Evolutionary conservation across 2,329 filamentous ascomycete species (phyloP), one percentile per base, ranked within the genome.

Genomic region (Cladophialophora yegresii): DNA sequence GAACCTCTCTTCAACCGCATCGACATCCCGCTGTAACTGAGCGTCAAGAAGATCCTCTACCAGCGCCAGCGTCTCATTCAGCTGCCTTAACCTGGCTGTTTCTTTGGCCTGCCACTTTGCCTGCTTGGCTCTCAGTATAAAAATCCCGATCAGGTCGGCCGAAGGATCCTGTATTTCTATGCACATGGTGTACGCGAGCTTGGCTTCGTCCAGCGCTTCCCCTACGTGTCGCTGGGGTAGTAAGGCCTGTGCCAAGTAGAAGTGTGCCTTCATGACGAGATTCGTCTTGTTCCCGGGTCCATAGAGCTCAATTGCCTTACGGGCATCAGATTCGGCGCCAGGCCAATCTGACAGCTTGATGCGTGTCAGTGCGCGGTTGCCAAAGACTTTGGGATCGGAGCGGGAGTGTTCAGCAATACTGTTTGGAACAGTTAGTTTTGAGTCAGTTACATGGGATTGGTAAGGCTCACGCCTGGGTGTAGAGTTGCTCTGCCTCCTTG

Each of bases 361-460:
- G 47, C 92, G 86, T 3, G 89, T 87, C 78, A 96, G 89, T 58
- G 92, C 91, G 60, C 93, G 90, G 78, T 97, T 98, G 45, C 92
- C 93, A 78, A 92, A 97, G 57, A 96, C 84, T 32, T 89, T 82
- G 1, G 89, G 86, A 74, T 96, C 95, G 61, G 81, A 84, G 3
- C 90, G 84, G 77, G 96, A 91, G 74, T 87, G 86, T 71, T 90
- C 86, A 71, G 69, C 66, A 28, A 96, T 92, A 47, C 88, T 91
- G 70, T 59, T 36, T 23, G 28, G 16, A 23, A n/a, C 30, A n/a
- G 16, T 9, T 50, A 32, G 45, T 32, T 36, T 20, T 20, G 16
- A 30, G 5, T 26, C 22, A 13, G 7, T 13, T 7, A 20, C 30
- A 51, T 22, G 20, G 40, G 45, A 8, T 22, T 30, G 10, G 10